A percentile compares a stretch with the other conserved stretches of the same genome.
Evolutionary conservation across 306 rosid genomes (phyloP).

Genomic region (Oxytropis ochrocephala): DNA sequence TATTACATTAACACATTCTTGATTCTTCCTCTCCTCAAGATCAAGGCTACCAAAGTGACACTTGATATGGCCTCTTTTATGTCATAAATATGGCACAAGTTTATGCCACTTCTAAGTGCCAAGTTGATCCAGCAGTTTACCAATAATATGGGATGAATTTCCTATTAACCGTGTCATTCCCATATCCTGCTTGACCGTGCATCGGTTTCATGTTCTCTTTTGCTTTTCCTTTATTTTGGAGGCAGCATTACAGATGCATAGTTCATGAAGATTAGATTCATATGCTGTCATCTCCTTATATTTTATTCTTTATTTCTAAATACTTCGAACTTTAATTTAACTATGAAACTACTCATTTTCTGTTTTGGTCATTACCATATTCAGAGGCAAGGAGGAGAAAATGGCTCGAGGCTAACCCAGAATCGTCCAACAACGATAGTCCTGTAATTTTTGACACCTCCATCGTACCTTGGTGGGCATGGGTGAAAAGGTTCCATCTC

Average conservation of each 20-base stretch:
- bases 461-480: constrained; percentile 98
- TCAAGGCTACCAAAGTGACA: too few species aligned
- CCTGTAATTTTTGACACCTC: constrained; percentile 88
- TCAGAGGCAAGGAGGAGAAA: constrained; percentile 96
- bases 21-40: too few species aligned
- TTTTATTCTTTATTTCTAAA: neutral
- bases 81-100: neutral
- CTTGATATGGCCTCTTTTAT: neutral
- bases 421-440: constrained; percentile 67
- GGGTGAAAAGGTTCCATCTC: constrained; percentile 93
- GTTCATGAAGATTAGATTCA: constrained; percentile 5
- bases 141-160: neutral
- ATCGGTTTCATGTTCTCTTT: neutral
- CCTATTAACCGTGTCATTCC: neutral
- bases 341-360: neutral
- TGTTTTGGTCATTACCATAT: neutral
- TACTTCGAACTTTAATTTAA: constrained; percentile 20
- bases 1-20: neutral
- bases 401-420: constrained; percentile 83
- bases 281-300: neutral
- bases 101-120: neutral
- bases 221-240: neutral
- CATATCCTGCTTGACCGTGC: neutral
- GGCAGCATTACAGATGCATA: neutral
- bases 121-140: neutral